Conservation (phyloP, 345 rosid species). For the Syzygium grande region DNA sequence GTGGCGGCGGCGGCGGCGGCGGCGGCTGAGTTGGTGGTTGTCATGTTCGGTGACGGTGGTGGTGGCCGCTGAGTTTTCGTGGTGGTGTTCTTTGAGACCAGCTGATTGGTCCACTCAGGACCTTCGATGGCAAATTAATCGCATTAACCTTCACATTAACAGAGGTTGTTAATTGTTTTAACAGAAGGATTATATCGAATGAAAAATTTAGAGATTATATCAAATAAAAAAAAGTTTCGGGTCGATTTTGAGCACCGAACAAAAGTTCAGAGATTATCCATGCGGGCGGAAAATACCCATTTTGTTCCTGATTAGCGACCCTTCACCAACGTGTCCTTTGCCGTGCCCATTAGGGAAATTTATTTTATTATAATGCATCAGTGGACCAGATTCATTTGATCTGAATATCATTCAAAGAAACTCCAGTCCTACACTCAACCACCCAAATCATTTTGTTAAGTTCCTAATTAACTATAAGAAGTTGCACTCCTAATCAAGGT, state of each 20-base stretch:
- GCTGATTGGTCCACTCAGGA: neutral
- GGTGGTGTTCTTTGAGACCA: neutral
- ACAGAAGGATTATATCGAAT: neutral
- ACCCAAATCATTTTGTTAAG: neutral
- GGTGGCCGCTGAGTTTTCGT: neutral
- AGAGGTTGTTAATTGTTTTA: neutral
- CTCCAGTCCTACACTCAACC: neutral
- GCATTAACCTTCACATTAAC: neutral
- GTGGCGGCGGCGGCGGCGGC: neutral
- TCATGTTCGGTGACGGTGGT: neutral
- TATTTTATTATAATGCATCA: neutral
- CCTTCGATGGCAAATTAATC: neutral
- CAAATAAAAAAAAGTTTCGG: neutral
- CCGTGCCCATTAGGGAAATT: neutral
- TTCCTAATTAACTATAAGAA: neutral
- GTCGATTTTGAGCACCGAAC: neutral
- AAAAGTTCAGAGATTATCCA: neutral
- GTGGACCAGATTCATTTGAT: neutral
- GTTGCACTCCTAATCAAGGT: neutral
- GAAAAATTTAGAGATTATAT: neutral
- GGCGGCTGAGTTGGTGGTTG: neutral
- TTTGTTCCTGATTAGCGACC: neutral
- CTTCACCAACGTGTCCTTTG: neutral
- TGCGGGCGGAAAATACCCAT: neutral
- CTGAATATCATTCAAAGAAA: neutral